A percentile compares a stretch with the other conserved stretches of the same genome.
Conservation (phyloP, 176 grass and related monocot species). For the Olyra latifolia region DNA sequence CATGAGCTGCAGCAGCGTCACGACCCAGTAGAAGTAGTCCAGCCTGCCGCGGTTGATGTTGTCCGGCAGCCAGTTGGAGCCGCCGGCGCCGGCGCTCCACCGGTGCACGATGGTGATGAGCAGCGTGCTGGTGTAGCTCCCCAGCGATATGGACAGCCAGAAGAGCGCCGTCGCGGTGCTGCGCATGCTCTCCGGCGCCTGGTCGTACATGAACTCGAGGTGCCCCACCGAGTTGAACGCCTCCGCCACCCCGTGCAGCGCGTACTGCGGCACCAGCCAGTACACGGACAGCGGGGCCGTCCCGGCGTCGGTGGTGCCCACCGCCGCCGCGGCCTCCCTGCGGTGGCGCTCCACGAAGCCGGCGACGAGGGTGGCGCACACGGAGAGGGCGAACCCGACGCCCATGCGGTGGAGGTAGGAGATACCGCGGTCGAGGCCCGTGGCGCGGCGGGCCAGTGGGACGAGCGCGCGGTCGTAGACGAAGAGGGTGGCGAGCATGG, state of each 20-base stretch:
- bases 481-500: constrained; percentile 64
- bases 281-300: constrained; percentile 55
- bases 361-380: constrained; percentile 45
- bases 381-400: constrained; percentile 56
- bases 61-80: constrained; percentile 74
- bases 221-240: constrained; percentile 73
- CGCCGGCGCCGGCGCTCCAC: constrained; percentile 49
- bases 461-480: constrained; percentile 62
- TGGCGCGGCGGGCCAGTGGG: constrained; percentile 55
- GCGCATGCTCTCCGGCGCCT: constrained; percentile 86
- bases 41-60: constrained; percentile 75
- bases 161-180: constrained; percentile 71
- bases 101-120: constrained; percentile 58
- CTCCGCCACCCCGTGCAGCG: constrained; percentile 64
- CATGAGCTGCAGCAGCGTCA: constrained; percentile 51
- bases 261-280: constrained; percentile 86
- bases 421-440: constrained; percentile 71
- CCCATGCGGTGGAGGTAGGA: constrained; percentile 81
- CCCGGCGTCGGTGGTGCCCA: constrained; percentile 42
- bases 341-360: constrained; percentile 64
- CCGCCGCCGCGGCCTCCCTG: constrained; percentile 10
- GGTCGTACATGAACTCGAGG: constrained; percentile 94
- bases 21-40: constrained; percentile 82
- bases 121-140: constrained; percentile 73
- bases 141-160: constrained; percentile 78